Percentiles rank a stretch among this genome's conserved stretches.
These are phyloP conservation scores for Kazachstania viticola DNA, from an alignment of 805 yeast species.

Conservation along the genomic window DNA sequence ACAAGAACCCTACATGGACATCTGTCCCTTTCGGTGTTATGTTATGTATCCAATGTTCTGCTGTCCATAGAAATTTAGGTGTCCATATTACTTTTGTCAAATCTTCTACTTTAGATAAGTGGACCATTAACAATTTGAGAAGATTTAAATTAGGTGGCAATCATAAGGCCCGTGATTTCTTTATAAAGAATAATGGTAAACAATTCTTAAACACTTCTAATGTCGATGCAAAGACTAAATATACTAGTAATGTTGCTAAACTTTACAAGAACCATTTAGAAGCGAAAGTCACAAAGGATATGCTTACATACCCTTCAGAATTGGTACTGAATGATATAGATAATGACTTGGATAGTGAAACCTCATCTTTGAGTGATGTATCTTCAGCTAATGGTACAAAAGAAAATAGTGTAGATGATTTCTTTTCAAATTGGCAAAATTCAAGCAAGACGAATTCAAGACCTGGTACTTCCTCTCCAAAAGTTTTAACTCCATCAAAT, in stretches of 20 bases:
- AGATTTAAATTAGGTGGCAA: constrained; percentile 93
- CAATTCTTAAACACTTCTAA: constrained; percentile 39
- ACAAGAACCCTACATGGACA: constrained; percentile 96
- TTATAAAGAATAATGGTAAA: constrained; percentile 76
- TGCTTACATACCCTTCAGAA: constrained; percentile 56
- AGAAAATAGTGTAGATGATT: constrained; percentile 58
- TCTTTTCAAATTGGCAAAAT: constrained; percentile 76
- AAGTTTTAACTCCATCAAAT: constrained; percentile 13
- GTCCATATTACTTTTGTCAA: constrained; percentile 94
- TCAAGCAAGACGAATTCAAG: not conserved
- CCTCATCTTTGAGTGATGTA: constrained; percentile 12
- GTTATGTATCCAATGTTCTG: constrained; percentile 88
- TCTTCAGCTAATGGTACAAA: constrained; percentile 26
- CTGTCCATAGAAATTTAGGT: constrained; percentile 91
- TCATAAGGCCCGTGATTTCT: constrained; percentile 71
- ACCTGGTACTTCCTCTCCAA: constrained; percentile 6
- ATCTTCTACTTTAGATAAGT: constrained; percentile 82
- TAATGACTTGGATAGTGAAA: constrained; percentile 14
- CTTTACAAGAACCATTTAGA: constrained; percentile 73
- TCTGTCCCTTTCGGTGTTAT: constrained; percentile 93
- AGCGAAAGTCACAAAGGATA: constrained; percentile 55
- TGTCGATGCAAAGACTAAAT: constrained; percentile 63
- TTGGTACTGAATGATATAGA: constrained; percentile 37
- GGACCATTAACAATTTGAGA: constrained; percentile 85
- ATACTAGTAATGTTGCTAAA: constrained; percentile 68